Evolutionary conservation across 2,329 filamentous ascomycete species (phyloP).

Genomic region (Zopfia rhizophila): DNA sequence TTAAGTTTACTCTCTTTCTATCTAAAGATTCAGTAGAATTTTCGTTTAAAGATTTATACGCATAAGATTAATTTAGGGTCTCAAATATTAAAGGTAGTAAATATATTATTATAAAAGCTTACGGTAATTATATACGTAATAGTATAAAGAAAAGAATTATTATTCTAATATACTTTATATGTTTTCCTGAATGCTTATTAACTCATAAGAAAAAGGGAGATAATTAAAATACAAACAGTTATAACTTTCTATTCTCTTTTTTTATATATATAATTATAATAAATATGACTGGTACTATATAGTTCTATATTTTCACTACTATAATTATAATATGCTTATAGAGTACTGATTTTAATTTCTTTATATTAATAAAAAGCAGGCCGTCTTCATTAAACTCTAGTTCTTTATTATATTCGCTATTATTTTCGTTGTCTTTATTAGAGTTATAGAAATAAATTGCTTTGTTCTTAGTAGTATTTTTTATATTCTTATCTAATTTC

Average conservation of each 20-base stretch:
- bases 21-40: constrained; percentile 4
- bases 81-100: background rate
- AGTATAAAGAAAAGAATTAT: constrained; percentile 7
- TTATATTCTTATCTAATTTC: constrained; percentile 2
- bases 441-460: constrained; percentile 3
- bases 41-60: constrained; percentile 2
- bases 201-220: constrained; percentile 4
- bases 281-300: constrained; percentile 1
- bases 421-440: background rate
- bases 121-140: constrained; percentile 3
- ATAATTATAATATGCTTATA: constrained; percentile 5
- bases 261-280: constrained; percentile 10
- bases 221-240: constrained; percentile 1
- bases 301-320: constrained; percentile 1
- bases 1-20: background rate
- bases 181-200: constrained; percentile 2
- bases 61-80: constrained; percentile 3
- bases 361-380: background rate
- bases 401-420: background rate
- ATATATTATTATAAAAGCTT: constrained; percentile 2
- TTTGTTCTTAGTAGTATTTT: constrained; percentile 1
- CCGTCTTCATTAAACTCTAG: background rate
- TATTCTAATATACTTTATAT: constrained; percentile 1
- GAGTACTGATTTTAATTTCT: constrained; percentile 4
- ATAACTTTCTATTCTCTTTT: constrained; percentile 4